Evolutionary conservation across 2,329 filamentous ascomycete species (phyloP), one percentile per base, ranked within the genome.

Genomic region (Clathrospora elynae): DNA sequence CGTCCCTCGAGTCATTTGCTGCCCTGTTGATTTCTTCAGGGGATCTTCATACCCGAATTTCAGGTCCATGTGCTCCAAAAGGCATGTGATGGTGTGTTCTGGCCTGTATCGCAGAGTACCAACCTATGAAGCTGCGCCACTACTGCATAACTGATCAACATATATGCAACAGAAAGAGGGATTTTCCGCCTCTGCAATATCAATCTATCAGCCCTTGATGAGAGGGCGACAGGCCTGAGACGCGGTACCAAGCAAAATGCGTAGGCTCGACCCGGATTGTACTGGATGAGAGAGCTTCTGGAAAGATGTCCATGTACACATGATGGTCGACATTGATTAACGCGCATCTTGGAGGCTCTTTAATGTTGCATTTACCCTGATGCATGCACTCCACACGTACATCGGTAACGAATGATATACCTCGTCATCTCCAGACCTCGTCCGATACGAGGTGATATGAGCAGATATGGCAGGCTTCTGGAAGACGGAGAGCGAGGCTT

Each of bases 301-400:
- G 58, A 61, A 62, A 42, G 25, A 29, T 26, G 40, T 10, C 28
- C 31, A 40, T 24, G 51, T 51, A 50, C 54, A 56, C 49, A 53
- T 58, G 59, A 61, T 54, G 35, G 35, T 35, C 35, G 24, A 28
- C 23, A 14, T 52, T 57, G 46, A 65, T 63, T 57, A 46, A 48
- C 19, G 48, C n/a, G 20, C 46, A 57, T 48, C 52, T 56, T 48
- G 47, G 56, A 59, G 48, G 49, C 46, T 52, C 54, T 55, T 42
- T 43, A 39, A 38, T 40, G 38, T 34, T 53, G 50, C 42, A 59
- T 58, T 59, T 57, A 64, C 32, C 54, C 57, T 55, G 41, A 49
- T 33, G 23, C 29, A 49, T 33, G 23, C 29, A 40, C 29, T 49
- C 47, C 53, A 56, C 44, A 55, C 38, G n/a, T 33, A 32, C 37